Conservation (phyloP, 75 land plant species). For the Cunninghamia lanceolata region DNA sequence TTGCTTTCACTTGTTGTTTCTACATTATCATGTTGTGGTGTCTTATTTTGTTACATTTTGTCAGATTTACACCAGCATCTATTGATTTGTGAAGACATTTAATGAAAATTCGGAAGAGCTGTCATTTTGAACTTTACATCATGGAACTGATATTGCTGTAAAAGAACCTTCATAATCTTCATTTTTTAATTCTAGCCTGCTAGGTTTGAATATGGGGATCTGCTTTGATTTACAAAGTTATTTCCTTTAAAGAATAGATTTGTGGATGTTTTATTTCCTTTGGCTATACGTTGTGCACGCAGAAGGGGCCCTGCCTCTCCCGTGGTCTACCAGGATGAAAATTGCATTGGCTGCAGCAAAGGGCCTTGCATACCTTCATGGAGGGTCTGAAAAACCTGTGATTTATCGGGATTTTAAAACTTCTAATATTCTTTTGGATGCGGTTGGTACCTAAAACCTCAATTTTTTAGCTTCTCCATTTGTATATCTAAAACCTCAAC, state of each 20-base stretch:
- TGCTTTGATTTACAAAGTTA: neutral
- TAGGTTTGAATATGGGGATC: neutral
- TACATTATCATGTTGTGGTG: neutral
- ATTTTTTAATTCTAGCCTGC: neutral
- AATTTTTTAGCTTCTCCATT: neutral
- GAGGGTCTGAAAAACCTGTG: slow-evolving; percentile 55
- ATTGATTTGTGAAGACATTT: neutral
- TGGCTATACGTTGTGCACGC: slow-evolving; percentile 5
- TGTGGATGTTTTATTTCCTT: neutral
- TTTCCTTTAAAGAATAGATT: neutral
- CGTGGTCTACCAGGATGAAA: slow-evolving; percentile 66
- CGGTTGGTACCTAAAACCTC: slow-evolving; percentile 22
- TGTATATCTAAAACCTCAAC: neutral
- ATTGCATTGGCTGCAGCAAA: slow-evolving; percentile 64
- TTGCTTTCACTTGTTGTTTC: neutral
- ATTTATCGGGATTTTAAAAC: slow-evolving; percentile 42
- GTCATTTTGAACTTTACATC: neutral
- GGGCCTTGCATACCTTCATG: slow-evolving; percentile 68
- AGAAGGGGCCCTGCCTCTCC: slow-evolving; percentile 24
- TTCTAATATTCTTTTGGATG: slow-evolving; percentile 47
- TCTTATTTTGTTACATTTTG: slow-evolving; percentile 2
- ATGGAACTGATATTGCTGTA: neutral
- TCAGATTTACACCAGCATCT: neutral
- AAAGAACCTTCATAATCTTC: neutral
- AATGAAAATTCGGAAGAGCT: neutral